A percentile compares a stretch with the other conserved stretches of the same genome.
Conservation (phyloP, 2,329 filamentous ascomycete species). For the Coleophoma cylindrospora region DNA sequence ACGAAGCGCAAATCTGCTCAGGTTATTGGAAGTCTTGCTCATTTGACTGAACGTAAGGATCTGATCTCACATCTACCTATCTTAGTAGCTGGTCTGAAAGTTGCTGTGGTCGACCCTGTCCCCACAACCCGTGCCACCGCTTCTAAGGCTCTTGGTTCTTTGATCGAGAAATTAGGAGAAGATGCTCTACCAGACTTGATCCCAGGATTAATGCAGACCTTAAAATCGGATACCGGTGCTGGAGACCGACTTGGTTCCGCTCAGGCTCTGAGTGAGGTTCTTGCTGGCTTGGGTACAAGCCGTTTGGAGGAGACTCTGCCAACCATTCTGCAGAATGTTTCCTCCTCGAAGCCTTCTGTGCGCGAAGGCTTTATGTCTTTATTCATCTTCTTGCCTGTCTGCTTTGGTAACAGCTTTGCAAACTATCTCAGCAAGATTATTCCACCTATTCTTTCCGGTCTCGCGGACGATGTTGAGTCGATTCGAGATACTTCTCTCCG, state of each 20-base stretch:
- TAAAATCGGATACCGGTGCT: slow-evolving; percentile 95
- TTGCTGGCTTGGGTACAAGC: slow-evolving; percentile 87
- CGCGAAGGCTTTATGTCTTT: slow-evolving; percentile 99
- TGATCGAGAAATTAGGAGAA: slow-evolving; percentile 97
- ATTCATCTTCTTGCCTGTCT: slow-evolving; percentile 98
- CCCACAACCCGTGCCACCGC: slow-evolving; percentile 94
- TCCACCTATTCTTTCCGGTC: slow-evolving; percentile 85
- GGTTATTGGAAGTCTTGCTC: slow-evolving; percentile 95
- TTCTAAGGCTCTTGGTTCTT: slow-evolving; percentile 88
- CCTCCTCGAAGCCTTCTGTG: slow-evolving; percentile 83
- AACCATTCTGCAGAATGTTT: slow-evolving; percentile 92
- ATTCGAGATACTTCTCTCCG: slow-evolving; percentile 96
- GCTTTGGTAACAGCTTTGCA: slow-evolving; percentile 97
- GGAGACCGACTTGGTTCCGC: slow-evolving; percentile 94
- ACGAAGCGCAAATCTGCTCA: slow-evolving; percentile 96
- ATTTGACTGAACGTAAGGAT: slow-evolving; percentile 94
- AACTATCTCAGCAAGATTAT: slow-evolving; percentile 95
- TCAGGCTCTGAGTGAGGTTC: slow-evolving; percentile 91
- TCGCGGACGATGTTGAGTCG: slow-evolving; percentile 93
- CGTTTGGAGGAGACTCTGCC: slow-evolving; percentile 93
- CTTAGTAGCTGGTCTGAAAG: slow-evolving; percentile 81
- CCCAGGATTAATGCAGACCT: slow-evolving; percentile 92
- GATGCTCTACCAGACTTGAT: slow-evolving; percentile 96
- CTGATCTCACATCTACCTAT: slow-evolving; percentile 87
- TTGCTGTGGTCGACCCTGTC: slow-evolving; percentile 90